Conservation (phyloP, 768 basidiomycete genomes). For the Goffeauzyma gilvescens region DNA sequence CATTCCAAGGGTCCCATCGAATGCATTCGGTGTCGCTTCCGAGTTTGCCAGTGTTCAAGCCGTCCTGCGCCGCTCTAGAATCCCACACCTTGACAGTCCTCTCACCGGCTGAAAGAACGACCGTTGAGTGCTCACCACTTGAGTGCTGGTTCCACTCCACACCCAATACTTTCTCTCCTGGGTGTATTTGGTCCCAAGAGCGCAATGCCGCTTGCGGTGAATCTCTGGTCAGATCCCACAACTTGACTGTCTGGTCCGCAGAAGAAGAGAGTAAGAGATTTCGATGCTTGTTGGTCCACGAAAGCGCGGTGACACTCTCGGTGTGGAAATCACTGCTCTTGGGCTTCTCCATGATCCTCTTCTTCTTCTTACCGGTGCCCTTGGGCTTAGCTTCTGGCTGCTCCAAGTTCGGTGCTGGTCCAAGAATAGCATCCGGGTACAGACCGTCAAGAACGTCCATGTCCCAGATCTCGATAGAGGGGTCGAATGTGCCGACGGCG, state of each 20-base stretch:
- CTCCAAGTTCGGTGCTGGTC: slow-evolving; percentile 42
- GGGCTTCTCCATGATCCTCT: slow-evolving; percentile 55
- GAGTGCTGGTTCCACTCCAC: slow-evolving; percentile 75
- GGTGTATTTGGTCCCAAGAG: slow-evolving; percentile 45
- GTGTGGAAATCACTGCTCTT: slow-evolving; percentile 58
- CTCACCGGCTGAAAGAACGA: slow-evolving; percentile 81
- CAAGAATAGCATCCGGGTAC: slow-evolving; percentile 80
- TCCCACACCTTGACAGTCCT: slow-evolving; percentile 90
- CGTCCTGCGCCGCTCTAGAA: slow-evolving; percentile 57
- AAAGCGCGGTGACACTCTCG: slow-evolving; percentile 77
- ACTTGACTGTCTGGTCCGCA: slow-evolving; percentile 85
- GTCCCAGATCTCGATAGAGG: slow-evolving; percentile 97
- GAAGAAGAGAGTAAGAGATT: slow-evolving; percentile 79
- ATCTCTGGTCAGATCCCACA: slow-evolving; percentile 78
- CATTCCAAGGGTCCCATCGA: slow-evolving; percentile 91
- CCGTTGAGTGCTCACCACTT: slow-evolving; percentile 47
- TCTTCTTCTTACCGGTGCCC: slow-evolving; percentile 94
- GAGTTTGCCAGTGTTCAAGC: slow-evolving; percentile 57
- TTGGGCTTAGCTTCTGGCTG: slow-evolving; percentile 25
- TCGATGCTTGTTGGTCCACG: slow-evolving; percentile 80
- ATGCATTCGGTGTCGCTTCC: slow-evolving; percentile 86
- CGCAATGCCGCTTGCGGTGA: slow-evolving; percentile 47
- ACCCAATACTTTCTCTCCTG: slow-evolving; percentile 86
- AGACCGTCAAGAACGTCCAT: slow-evolving; percentile 80
- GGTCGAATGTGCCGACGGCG: slow-evolving; percentile 90